phyloP scores from a whole-genome alignment of 768 basidiomycete species.

The Termitomyces sp. region DNA sequence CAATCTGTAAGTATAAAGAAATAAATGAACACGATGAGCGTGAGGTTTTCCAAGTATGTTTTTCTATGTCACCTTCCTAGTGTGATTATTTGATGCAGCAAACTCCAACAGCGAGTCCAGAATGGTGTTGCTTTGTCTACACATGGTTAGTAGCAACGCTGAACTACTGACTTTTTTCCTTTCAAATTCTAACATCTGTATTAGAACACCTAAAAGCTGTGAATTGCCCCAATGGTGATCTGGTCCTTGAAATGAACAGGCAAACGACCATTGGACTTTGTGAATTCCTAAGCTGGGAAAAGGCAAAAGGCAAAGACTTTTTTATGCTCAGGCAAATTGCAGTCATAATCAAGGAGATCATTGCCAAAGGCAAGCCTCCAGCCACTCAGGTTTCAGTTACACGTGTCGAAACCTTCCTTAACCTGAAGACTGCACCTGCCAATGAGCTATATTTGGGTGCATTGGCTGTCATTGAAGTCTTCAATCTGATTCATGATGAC shows the following conservation, averaged over 20 bases:
- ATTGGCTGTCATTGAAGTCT: conserved; percentile 12
- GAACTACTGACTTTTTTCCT: background rate
- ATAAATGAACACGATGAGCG: conserved; percentile 51
- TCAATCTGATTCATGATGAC: conserved; percentile 6
- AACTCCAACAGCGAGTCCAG: conserved; percentile 38
- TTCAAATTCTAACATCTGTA: background rate
- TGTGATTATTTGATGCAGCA: background rate
- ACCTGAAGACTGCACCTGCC: background rate
- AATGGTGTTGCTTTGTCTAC: conserved; percentile 45
- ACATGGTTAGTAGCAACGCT: conserved; percentile 28
- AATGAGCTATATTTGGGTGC: background rate
- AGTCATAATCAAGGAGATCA: conserved; percentile 16
- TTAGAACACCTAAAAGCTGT: conserved; percentile 47
- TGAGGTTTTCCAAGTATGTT: conserved; percentile 55
- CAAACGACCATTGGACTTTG: conserved; percentile 28
- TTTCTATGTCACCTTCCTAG: background rate
- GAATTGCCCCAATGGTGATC: conserved; percentile 37
- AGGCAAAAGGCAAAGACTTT: conserved; percentile 41
- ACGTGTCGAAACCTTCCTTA: conserved; percentile 22
- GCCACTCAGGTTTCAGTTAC: conserved; percentile 16
- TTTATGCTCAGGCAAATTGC: conserved; percentile 36
- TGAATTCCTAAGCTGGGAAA: conserved; percentile 35
- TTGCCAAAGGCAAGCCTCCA: background rate
- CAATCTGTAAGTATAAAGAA: conserved; percentile 47
- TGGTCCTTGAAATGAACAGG: conserved; percentile 35